These are phyloP conservation scores for Porogramme epimiltina DNA, from an alignment of 1,284 basidiomycete species.

Conservation along the genomic window DNA sequence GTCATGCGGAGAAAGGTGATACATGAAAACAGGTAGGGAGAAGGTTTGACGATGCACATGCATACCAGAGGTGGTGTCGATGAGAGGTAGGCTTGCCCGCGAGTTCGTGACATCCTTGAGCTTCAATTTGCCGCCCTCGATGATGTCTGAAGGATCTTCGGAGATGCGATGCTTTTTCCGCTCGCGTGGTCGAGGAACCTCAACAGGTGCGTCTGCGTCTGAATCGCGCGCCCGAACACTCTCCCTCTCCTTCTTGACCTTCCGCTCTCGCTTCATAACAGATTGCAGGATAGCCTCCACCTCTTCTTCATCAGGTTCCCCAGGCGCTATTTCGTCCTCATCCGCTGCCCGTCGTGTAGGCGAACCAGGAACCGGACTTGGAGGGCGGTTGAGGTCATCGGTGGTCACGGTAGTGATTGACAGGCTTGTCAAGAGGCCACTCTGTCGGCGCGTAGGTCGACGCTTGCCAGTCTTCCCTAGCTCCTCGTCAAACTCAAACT, in stretches of 20 bases:
- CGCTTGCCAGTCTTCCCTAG: constrained; percentile 42
- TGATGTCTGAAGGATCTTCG: constrained; percentile 36
- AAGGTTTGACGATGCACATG: background rate
- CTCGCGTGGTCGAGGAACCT: constrained; percentile 33
- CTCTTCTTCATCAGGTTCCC: constrained; percentile 33
- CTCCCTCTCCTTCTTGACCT: constrained; percentile 38
- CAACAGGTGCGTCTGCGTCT: constrained; percentile 7
- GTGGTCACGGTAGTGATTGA: constrained; percentile 32
- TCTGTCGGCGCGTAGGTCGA: constrained; percentile 62
- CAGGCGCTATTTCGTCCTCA: constrained; percentile 50
- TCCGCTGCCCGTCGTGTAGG: constrained; percentile 60
- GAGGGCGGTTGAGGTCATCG: constrained; percentile 41
- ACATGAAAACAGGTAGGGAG: constrained; percentile 2
- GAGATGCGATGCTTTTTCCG: constrained; percentile 37
- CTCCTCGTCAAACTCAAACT: constrained; percentile 34
- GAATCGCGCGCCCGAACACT: constrained; percentile 30
- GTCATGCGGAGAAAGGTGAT: constrained; percentile 11
- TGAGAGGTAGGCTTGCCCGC: constrained; percentile 36
- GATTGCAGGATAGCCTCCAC: constrained; percentile 30
- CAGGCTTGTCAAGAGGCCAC: constrained; percentile 54
- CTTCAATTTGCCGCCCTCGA: constrained; percentile 45
- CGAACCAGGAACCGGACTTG: constrained; percentile 70
- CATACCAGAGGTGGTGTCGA: constrained; percentile 39
- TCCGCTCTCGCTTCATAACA: constrained; percentile 32
- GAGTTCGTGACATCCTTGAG: constrained; percentile 71